Evolutionary conservation across 257 asterid genomes (phyloP), one percentile per base, ranked within the genome.

Genomic region (Plantago elongata): DNA sequence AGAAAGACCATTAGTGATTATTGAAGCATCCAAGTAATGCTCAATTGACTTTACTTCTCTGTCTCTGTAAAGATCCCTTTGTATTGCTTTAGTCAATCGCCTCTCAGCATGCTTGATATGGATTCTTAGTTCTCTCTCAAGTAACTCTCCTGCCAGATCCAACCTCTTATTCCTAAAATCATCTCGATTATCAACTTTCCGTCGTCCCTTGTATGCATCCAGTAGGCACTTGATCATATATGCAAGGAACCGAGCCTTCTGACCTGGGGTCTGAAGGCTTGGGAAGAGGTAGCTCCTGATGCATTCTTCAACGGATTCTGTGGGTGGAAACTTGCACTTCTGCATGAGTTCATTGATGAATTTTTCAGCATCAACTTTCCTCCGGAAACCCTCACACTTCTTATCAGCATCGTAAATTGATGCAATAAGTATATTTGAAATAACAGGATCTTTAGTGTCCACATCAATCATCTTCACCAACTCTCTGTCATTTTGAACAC

Each of bases 91-190:
- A 38, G 73, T 61, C 95, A 89, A 80, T 43, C 83, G 84, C 82
- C 85, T 83, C 76, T 87, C 96, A 0, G 81, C 94, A 64, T 92
- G 99, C 50, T 82, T 92, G 18, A 92, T 77, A 61, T 89, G 97
- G 60, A 78, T 86, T 71, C 67, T 78, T 52, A 93, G 71, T 70
- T 93, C 99, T 44, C 96, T 62, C 71, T 89, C 99, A 5, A 93
- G 87, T 30, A 93, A 78, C 73, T 89, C 96, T 42, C 88, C 82
- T 51, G 99, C 91, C 84, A 93, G 70, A 68, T 93, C 99, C 69
- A 93, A 55, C 75, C 99, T 85, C 79, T 93, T 89, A 76, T 93
- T 93, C 68, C 94, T 85, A 29, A 93, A 73, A 76, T 93, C 97
- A 66, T 93, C 96, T 37, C 96, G 72, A 52, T 85, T 89, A 57